A percentile compares a stretch with the other conserved stretches of the same genome.
Evolutionary conservation across 139 green algal genomes (phyloP).

Genomic region (Chlorella sp.): DNA sequence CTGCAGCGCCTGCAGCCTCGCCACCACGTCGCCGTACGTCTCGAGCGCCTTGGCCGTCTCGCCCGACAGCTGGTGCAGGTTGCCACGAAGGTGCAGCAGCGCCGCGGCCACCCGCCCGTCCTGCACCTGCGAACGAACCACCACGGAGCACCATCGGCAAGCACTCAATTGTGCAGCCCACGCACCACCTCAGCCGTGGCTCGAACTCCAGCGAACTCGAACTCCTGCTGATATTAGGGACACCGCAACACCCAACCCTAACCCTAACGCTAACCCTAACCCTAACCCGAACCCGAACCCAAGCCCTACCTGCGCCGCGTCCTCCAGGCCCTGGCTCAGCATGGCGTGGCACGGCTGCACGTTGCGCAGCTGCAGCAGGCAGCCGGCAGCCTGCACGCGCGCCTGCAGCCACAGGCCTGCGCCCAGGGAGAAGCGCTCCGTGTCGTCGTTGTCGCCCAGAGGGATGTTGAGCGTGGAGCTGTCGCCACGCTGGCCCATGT

Average conservation of each 20-base stretch:
- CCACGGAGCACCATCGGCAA: too few relatives aligned
- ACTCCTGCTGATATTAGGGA: too few relatives aligned
- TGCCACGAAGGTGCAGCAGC: conserved; percentile 9
- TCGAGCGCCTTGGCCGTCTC: conserved; percentile 21
- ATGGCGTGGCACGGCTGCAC: conserved; percentile 3
- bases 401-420: conserved; percentile 24
- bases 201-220: too few relatives aligned
- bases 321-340: not conserved
- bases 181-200: too few relatives aligned
- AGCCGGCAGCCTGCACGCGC: conserved; percentile 4
- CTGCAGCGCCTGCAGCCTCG: conserved; percentile 11
- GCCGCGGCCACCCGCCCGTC: not conserved
- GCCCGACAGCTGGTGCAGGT: conserved; percentile 9
- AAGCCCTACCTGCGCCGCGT: conserved; percentile 8
- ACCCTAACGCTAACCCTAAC: too few relatives aligned
- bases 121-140: too few relatives aligned
- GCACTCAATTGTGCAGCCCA: too few relatives aligned
- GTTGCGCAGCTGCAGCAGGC: conserved; percentile 15
- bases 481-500: not conserved
- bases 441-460: conserved; percentile 34
- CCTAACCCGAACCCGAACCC: too few relatives aligned
- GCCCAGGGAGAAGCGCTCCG: conserved; percentile 19
- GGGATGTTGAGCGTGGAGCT: not conserved
- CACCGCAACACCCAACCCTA: too few relatives aligned
- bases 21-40: conserved; percentile 2